A percentile compares a stretch with the other conserved stretches of the same genome.
Conservation (phyloP, 2,329 filamentous ascomycete genomes). For the Alternaria sp. region DNA sequence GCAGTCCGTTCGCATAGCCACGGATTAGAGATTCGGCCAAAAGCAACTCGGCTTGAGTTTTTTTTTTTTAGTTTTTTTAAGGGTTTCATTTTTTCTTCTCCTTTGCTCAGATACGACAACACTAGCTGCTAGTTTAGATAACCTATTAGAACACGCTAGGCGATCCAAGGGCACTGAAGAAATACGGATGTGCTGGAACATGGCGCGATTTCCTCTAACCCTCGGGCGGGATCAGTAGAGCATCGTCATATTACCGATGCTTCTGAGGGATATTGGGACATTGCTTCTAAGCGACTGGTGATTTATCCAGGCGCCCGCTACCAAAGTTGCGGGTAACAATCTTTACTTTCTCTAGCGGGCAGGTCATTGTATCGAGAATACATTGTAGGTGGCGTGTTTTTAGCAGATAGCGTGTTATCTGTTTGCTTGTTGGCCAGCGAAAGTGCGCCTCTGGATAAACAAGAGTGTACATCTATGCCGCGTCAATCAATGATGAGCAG, state of each 20-base stretch:
- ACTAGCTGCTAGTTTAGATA: conserved; percentile 10
- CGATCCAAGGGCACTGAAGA: background rate
- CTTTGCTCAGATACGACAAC: conserved; percentile 12
- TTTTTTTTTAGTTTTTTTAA: background rate
- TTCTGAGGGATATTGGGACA: conserved; percentile 20
- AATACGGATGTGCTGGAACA: conserved; percentile 13
- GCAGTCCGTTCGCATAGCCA: conserved; percentile 23
- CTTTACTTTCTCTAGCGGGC: conserved; percentile 18
- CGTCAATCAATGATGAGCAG: conserved; percentile 4
- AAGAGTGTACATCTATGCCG: conserved; percentile 4
- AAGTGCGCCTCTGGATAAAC: conserved; percentile 18
- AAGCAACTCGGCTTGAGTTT: conserved; percentile 23
- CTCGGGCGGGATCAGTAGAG: conserved; percentile 10
- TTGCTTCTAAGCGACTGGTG: conserved; percentile 8
- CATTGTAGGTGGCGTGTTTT: conserved; percentile 23
- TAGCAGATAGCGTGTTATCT: conserved; percentile 10
- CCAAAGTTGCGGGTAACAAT: conserved; percentile 18
- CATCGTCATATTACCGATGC: conserved; percentile 17
- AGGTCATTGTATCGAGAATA: conserved; percentile 15
- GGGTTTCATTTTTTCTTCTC: conserved; percentile 4
- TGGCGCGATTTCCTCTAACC: background rate
- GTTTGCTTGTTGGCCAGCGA: conserved; percentile 14
- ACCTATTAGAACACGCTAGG: conserved; percentile 9
- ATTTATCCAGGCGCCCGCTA: conserved; percentile 38
- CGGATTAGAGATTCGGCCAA: conserved; percentile 12